Evolutionary conservation across 73 alveolate genomes (phyloP), one percentile per base, ranked within the genome.

Genomic region (Paramecium biaurelia): DNA sequence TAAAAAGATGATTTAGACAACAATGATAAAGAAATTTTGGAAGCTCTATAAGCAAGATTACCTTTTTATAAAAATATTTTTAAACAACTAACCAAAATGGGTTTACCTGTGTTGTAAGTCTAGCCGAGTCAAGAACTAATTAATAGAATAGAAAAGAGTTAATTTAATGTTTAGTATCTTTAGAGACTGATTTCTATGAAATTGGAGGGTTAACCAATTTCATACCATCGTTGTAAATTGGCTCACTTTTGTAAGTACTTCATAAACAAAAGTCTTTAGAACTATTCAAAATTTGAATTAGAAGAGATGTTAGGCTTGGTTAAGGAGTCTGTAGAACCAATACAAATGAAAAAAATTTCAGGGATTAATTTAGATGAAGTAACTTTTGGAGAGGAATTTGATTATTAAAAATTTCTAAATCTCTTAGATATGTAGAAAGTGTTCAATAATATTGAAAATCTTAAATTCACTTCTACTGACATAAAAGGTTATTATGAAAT

Each of bases 241-340:
- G 84, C 84, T 32, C 45, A 63, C 2, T 14, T 3, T 5, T 63
- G 84, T 30, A 30, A 63, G 10, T 7, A 24, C 28, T 63, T 63
- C 47, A 7, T 63, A 34, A 30, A 63, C 26, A 8, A 15, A 32
- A 30, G 4, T 12, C 84, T 63, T 7, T 38, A 53, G 68, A 53
- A 53, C 68, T 53, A 53, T 53, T 1, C 6, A 14, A 53, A 3
- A 53, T 53, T 53, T 18, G 43, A 63, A 26, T 30, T 63, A 63
- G 84, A 63, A 26, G 84, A 63, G 24, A 63, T 63, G 84, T 34
- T 63, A 7, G 84, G 84, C 11, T 63, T 63, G 84, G 15, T 63
- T 3, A 53, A 53, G 14, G 68, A 53, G 3, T 53, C 68, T 53
- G 68, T 53, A 4, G 68, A 53, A 53, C 68, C 30, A 15, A 9